Percentiles rank a stretch among this genome's conserved stretches.
Conservation (phyloP, 257 asterid genomes). For the Petunia axillaris region DNA sequence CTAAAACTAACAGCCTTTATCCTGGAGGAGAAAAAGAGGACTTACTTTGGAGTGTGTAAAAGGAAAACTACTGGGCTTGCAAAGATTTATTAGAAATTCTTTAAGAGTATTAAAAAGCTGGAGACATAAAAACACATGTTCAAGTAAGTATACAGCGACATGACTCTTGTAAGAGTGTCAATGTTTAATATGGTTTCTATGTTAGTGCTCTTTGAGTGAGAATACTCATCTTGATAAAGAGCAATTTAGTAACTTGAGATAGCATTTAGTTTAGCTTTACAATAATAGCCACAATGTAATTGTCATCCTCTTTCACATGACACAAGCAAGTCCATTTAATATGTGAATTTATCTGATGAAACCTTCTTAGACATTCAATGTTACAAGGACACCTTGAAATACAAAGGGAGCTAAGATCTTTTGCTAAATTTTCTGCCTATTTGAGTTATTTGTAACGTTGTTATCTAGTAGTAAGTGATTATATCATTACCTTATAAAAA, state of each 20-base stretch:
- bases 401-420: no score
- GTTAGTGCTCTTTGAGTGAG: background rate
- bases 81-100: background rate
- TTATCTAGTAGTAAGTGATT: no score
- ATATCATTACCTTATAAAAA: no score
- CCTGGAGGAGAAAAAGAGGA: background rate
- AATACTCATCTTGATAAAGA: background rate
- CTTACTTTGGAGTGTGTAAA: background rate
- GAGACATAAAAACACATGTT: background rate
- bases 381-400: no score
- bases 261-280: constrained; percentile 4
- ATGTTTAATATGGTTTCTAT: background rate
- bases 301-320: background rate
- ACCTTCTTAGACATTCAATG: no score
- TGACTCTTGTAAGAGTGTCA: background rate
- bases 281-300: background rate
- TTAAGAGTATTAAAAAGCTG: background rate
- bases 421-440: no score
- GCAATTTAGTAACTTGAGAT: background rate
- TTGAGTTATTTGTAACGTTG: no score
- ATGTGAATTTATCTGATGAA: no score
- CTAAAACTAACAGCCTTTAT: background rate
- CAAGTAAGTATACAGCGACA: background rate
- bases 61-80: background rate
- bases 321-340: background rate